These are phyloP conservation scores for Cyclotella atomus DNA, from an alignment of 108 stramenopile species.

Conservation along the genomic window DNA sequence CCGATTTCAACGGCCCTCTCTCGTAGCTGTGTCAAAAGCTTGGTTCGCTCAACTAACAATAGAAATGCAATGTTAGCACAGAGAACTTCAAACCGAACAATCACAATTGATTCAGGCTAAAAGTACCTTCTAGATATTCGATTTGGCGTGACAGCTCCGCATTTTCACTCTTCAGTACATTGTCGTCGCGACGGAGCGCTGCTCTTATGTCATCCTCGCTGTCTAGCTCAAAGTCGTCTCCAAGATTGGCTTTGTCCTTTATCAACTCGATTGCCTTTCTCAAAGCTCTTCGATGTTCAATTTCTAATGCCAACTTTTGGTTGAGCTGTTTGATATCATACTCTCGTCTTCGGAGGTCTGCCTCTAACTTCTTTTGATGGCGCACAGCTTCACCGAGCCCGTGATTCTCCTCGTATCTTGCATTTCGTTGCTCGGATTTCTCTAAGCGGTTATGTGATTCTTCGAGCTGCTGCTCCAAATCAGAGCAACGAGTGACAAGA, in stretches of 20 bases:
- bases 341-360: conserved; percentile 65
- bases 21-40: conserved; percentile 61
- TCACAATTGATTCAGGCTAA: too few relatives aligned
- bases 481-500: not conserved
- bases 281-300: conserved; percentile 59
- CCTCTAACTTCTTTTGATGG: conserved; percentile 71
- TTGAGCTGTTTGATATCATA: conserved; percentile 59
- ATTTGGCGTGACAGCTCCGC: conserved; percentile 65
- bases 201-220: conserved; percentile 60
- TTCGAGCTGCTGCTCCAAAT: conserved; percentile 47
- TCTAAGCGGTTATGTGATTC: conserved; percentile 53
- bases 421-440: conserved; percentile 56
- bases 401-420: conserved; percentile 73
- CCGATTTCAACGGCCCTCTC: conserved; percentile 64
- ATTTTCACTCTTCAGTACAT: conserved; percentile 35
- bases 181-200: conserved; percentile 31
- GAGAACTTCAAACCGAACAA: too few relatives aligned
- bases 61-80: not conserved
- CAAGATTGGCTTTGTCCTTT: conserved; percentile 65
- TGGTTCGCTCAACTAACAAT: conserved; percentile 49
- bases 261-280: conserved; percentile 66
- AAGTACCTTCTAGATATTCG: conserved; percentile 63
- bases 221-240: conserved; percentile 56
- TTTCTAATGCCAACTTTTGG: conserved; percentile 41
- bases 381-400: conserved; percentile 68